Evolutionary conservation across 176 grass and related monocot genomes (phyloP), one percentile per base, ranked within the genome.

Genomic region (Carex littledalei): DNA sequence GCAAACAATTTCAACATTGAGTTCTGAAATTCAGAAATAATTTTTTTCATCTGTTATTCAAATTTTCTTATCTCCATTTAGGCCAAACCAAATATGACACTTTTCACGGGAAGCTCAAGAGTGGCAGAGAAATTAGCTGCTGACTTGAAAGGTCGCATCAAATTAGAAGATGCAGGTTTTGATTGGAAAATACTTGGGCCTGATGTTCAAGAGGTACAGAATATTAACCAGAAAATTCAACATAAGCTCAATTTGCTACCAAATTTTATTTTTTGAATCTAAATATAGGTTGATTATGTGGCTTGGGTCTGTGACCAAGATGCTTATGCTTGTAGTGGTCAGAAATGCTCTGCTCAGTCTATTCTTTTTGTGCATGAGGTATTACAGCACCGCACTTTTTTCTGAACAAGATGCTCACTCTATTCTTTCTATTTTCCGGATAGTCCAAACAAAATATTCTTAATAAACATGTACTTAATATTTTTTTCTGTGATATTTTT

Each of bases 291-390:
- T 60, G 93, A 95, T 92, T 98, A 95, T 71, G 91, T 98, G 66
- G 85, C 93, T 86, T 98, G 93, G 96, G 96, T 98, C 85, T 98
- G 96, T 3, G 96, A 98, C 81, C 96, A 98, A 89, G 96, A 98
- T 94, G 96, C 96, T 54, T 95, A 98, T 86, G 93, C 96, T 88
- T 98, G 96, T 67, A 95, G 93, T 43, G 93, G 96, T 78, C 96
- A 98, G 79, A 98, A 98, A 72, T 98, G 96, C 87, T 98, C 96
- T 91, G 93, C 93, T 84, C 96, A 98, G 85, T 95, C 93, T 79
- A 91, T 98, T 81, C 84, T 98, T 59, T 98, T 94, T 69, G 88
- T 98, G 88, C 96, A 98, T 87, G 90, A 98, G 91, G 96, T 95
- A 81, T 67, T 76, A 18, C 77, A 29, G 41, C 2, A 10, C 47